These are phyloP conservation scores for Cercophora newfieldiana DNA, from an alignment of 495 filamentous ascomycete genomes.

Conservation along the genomic window DNA sequence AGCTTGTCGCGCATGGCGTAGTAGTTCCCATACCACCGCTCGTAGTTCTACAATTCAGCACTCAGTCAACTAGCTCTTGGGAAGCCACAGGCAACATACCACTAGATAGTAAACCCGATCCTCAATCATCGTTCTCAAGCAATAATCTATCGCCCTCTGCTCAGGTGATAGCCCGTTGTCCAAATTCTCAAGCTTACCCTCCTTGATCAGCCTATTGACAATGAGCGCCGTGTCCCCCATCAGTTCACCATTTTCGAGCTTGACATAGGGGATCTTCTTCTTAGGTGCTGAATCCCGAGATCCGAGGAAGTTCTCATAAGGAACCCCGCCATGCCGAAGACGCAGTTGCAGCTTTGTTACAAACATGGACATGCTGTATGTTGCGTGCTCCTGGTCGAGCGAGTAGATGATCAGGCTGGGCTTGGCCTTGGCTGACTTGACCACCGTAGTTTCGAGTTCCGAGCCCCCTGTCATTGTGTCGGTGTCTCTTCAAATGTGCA, in stretches of 20 bases:
- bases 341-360: constrained; percentile 59
- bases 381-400: constrained; percentile 10
- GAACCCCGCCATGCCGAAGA: constrained; percentile 48
- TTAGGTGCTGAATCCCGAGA: constrained; percentile 41
- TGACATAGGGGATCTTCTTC: constrained; percentile 57
- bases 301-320: constrained; percentile 45
- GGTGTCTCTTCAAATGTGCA: no score
- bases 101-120: constrained; percentile 56
- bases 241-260: constrained; percentile 26
- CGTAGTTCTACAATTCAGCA: constrained; percentile 30
- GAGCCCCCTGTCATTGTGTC: not conserved
- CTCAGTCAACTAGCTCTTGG: not conserved
- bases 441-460: not conserved
- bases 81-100: constrained; percentile 30
- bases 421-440: not conserved
- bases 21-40: constrained; percentile 54
- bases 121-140: constrained; percentile 50
- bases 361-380: constrained; percentile 57
- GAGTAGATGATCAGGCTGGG: constrained; percentile 23
- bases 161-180: constrained; percentile 34
- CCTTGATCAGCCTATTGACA: constrained; percentile 38
- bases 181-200: constrained; percentile 41
- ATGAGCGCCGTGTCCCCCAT: constrained; percentile 52
- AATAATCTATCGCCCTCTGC: constrained; percentile 43
- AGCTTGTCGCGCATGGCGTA: constrained; percentile 51